Evolutionary conservation across 2,329 filamentous ascomycete species (phyloP).

Genomic region (Colletotrichum cordylinicola): DNA sequence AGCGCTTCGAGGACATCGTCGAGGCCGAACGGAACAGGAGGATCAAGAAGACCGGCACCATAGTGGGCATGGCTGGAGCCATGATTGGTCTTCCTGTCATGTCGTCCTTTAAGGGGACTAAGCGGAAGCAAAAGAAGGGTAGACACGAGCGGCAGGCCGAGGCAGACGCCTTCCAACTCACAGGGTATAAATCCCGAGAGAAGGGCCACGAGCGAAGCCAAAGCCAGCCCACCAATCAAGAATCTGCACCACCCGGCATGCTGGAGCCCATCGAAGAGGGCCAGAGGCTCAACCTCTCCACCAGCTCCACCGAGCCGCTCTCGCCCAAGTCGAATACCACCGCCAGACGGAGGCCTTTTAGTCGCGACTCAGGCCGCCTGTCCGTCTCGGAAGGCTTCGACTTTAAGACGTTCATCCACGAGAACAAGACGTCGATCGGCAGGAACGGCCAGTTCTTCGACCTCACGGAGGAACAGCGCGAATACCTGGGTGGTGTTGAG

Average conservation of each 20-base stretch:
- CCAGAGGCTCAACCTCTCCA: neutral
- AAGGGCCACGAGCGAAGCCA: neutral
- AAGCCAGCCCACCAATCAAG: neutral
- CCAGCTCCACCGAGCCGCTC: neutral
- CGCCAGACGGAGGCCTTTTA: slow-evolving; percentile 17
- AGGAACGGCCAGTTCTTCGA: slow-evolving; percentile 62
- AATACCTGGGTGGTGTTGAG: slow-evolving; percentile 66
- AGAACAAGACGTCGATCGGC: slow-evolving; percentile 44
- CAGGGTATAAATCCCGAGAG: neutral
- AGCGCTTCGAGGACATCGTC: slow-evolving; percentile 61
- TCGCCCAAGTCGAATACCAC: slow-evolving; percentile 1
- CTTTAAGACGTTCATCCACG: neutral
- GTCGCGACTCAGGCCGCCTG: slow-evolving; percentile 37
- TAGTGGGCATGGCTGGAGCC: neutral
- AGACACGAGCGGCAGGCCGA: slow-evolving; percentile 13
- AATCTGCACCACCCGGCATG: neutral
- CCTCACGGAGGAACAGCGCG: slow-evolving; percentile 57
- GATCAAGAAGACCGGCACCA: slow-evolving; percentile 29
- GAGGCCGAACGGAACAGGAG: slow-evolving; percentile 42
- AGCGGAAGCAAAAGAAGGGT: neutral
- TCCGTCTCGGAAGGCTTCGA: slow-evolving; percentile 36
- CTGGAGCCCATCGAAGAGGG: slow-evolving; percentile 3
- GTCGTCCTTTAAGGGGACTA: slow-evolving; percentile 1
- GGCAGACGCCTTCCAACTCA: slow-evolving; percentile 5
- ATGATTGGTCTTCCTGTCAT: slow-evolving; percentile 28